Evolutionary conservation across 1,284 basidiomycete genomes (phyloP).

Genomic region (Gymnopus androsaceus): DNA sequence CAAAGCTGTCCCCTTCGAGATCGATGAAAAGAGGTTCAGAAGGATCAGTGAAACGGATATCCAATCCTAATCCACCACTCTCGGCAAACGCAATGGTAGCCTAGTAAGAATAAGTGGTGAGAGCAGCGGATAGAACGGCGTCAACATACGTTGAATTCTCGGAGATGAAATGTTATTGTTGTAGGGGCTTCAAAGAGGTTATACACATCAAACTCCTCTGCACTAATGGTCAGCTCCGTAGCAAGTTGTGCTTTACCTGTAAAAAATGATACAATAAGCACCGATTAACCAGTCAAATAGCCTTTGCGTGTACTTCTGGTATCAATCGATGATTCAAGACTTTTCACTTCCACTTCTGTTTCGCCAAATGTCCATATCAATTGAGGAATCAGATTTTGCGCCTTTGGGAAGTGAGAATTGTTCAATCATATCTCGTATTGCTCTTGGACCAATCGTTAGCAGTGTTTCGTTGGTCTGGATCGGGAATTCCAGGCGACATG

Average conservation of each 20-base stretch:
- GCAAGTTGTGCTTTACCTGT: slow-evolving; percentile 63
- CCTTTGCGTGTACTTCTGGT: slow-evolving; percentile 61
- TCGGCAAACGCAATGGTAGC: slow-evolving; percentile 79
- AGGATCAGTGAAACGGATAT: slow-evolving; percentile 74
- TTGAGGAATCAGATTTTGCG: slow-evolving; percentile 68
- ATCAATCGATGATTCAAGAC: slow-evolving; percentile 65
- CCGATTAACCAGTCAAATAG: background rate
- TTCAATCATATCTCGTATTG: slow-evolving; percentile 75
- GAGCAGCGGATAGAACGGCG: slow-evolving; percentile 12
- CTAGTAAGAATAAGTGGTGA: slow-evolving; percentile 36
- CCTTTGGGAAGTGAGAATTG: slow-evolving; percentile 70
- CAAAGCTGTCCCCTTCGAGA: slow-evolving; percentile 61
- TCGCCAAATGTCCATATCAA: slow-evolving; percentile 75
- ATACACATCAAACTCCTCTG: slow-evolving; percentile 77
- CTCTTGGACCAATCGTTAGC: slow-evolving; percentile 67
- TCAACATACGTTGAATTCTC: slow-evolving; percentile 72
- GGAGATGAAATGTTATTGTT: slow-evolving; percentile 74
- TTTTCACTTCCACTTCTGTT: slow-evolving; percentile 66
- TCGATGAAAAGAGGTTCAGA: slow-evolving; percentile 73
- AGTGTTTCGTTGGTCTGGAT: slow-evolving; percentile 58
- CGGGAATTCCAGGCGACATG: slow-evolving; percentile 61
- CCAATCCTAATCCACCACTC: slow-evolving; percentile 59
- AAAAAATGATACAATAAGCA: background rate
- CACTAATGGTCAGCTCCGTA: slow-evolving; percentile 72
- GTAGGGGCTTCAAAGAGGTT: slow-evolving; percentile 60